Percentiles rank a stretch among this genome's conserved stretches.
phyloP scores from a whole-genome alignment of 2,329 filamentous ascomycete species.

The Pseudogymnoascus sp. region DNA sequence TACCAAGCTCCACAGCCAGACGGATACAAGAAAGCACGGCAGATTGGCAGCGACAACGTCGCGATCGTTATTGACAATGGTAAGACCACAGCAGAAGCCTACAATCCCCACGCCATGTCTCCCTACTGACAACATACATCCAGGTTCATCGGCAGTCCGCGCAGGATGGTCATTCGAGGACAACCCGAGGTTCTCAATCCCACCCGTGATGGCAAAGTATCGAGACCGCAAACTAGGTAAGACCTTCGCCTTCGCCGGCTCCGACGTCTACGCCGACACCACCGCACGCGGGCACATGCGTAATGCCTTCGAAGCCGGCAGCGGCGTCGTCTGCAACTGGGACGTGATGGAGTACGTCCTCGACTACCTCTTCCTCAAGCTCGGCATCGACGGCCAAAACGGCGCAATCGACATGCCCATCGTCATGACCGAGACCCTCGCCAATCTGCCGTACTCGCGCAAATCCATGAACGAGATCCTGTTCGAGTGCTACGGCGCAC shows the following conservation, averaged over 20 bases:
- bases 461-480: slow-evolving; percentile 96
- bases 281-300: slow-evolving; percentile 85
- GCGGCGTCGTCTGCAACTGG: slow-evolving; percentile 92
- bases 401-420: slow-evolving; percentile 77
- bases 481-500: slow-evolving; percentile 90
- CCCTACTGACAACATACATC: neutral
- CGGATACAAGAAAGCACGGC: slow-evolving; percentile 50
- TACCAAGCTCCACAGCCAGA: slow-evolving; percentile 49
- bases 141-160: slow-evolving; percentile 80
- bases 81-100: slow-evolving; percentile 31
- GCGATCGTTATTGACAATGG: slow-evolving; percentile 98
- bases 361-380: slow-evolving; percentile 90
- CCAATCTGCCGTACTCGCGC: slow-evolving; percentile 79
- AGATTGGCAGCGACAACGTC: slow-evolving; percentile 53
- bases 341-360: slow-evolving; percentile 92
- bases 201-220: slow-evolving; percentile 90
- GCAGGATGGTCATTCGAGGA: slow-evolving; percentile 94
- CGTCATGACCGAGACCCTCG: slow-evolving; percentile 92
- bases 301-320: slow-evolving; percentile 83
- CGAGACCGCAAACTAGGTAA: slow-evolving; percentile 88
- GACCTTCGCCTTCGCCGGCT: slow-evolving; percentile 85
- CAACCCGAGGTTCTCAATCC: slow-evolving; percentile 68
- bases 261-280: slow-evolving; percentile 90
- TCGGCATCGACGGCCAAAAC: slow-evolving; percentile 71
- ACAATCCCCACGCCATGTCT: neutral